Conservation (phyloP, 345 rosid species). For the Gynandropsis gynandra region DNA sequence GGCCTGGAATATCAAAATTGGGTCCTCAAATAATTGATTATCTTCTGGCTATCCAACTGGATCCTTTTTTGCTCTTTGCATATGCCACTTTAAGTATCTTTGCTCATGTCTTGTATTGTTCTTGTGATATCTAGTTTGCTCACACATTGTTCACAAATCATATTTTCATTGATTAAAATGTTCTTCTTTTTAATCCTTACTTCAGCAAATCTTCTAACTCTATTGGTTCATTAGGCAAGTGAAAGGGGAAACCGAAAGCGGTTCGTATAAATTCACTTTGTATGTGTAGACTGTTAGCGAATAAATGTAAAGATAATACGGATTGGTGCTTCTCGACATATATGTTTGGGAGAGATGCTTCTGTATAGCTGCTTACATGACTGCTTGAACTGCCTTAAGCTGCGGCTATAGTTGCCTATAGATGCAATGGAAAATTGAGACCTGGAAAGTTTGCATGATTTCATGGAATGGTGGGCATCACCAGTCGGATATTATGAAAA, state of each 20-base stretch:
- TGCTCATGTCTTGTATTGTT: conserved; percentile 8
- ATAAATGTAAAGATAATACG: neutral
- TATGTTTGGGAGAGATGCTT: neutral
- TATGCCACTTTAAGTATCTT: neutral
- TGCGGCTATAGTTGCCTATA: neutral
- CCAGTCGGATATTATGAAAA: neutral
- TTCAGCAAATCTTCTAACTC: neutral
- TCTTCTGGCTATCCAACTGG: neutral
- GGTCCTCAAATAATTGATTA: neutral
- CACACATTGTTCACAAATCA: conserved; percentile 2
- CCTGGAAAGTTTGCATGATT: neutral
- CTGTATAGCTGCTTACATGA: conserved; percentile 5
- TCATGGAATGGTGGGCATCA: neutral
- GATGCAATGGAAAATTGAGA: too few species aligned
- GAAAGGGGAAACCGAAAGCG: neutral
- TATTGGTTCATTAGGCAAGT: neutral
- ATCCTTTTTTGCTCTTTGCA: neutral
- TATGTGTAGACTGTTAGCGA: neutral
- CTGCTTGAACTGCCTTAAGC: neutral
- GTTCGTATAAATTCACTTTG: neutral
- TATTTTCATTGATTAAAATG: neutral
- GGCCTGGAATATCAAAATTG: conserved; percentile 11
- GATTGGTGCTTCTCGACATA: neutral
- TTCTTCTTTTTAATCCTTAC: neutral
- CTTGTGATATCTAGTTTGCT: conserved; percentile 2